phyloP scores from a whole-genome alignment of 768 basidiomycete genomes.

The Leccinum pellstonianum region DNA sequence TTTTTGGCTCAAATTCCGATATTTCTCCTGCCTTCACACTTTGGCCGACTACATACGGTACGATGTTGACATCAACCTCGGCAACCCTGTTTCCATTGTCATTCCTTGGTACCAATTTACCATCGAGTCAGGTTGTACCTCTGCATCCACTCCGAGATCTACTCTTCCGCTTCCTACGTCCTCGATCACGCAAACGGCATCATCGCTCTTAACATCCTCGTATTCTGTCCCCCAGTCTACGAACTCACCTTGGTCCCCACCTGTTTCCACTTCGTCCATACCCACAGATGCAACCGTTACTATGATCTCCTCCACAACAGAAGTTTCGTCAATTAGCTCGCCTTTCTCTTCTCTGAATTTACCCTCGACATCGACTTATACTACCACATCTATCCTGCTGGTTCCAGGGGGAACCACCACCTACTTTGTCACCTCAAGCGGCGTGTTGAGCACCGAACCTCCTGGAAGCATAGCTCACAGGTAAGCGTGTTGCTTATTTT shows the following conservation, averaged over 20 bases:
- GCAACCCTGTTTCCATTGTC: background rate
- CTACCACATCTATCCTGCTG: conserved; percentile 18
- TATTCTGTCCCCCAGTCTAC: background rate
- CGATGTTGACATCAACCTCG: too few species aligned
- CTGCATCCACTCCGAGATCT: background rate
- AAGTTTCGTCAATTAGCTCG: conserved; percentile 5
- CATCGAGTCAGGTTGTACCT: conserved; percentile 3
- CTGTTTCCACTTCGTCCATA: background rate
- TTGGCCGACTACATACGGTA: background rate
- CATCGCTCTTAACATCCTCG: conserved; percentile 5
- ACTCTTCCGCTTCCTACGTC: background rate
- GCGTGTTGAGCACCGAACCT: conserved; percentile 24
- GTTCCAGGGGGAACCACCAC: conserved; percentile 17
- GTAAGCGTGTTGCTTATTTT: conserved; percentile 17
- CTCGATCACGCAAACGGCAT: background rate
- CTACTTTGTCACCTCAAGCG: conserved; percentile 19
- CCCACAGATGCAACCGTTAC: conserved; percentile 7
- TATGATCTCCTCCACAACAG: conserved; percentile 17
- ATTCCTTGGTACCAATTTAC: background rate
- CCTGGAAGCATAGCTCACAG: conserved; percentile 4
- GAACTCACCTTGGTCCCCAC: background rate
- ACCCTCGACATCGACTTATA: conserved; percentile 20
- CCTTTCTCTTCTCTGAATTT: background rate
- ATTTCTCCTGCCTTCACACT: conserved; percentile 6
- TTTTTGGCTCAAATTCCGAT: conserved; percentile 19